phyloP scores from a whole-genome alignment of 805 yeast species.

The Sugiyamaella chiloensis region DNA sequence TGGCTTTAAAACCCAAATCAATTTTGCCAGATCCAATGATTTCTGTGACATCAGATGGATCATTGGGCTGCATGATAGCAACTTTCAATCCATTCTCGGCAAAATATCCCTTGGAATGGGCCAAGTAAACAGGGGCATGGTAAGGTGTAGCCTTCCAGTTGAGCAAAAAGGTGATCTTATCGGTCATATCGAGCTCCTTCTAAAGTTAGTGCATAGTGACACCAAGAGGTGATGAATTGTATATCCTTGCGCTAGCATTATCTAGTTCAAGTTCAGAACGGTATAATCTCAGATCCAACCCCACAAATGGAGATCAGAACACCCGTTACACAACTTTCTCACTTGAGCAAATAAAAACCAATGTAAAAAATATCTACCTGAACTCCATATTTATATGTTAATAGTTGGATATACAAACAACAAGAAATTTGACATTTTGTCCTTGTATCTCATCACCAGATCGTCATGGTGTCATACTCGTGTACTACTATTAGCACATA shows the following conservation, averaged over 20 bases:
- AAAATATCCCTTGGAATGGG: conserved; percentile 50
- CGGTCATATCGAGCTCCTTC: neutral
- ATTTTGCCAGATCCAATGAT: conserved; percentile 54
- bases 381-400: no score
- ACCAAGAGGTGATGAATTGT: neutral
- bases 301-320: neutral
- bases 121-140: conserved; percentile 52
- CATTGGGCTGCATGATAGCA: conserved; percentile 53
- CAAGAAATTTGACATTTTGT: no score
- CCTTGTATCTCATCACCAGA: no score
- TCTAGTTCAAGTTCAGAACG: neutral
- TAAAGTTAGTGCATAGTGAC: neutral
- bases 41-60: conserved; percentile 58
- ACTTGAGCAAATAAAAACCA: neutral
- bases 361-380: neutral
- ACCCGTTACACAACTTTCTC: neutral
- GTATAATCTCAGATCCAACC: neutral
- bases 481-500: no score
- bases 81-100: conserved; percentile 49
- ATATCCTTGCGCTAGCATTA: neutral
- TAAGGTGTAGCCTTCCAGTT: conserved; percentile 58
- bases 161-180: conserved; percentile 47
- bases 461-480: no score
- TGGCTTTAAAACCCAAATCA: conserved; percentile 58
- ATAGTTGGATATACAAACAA: no score